Conservation (phyloP, 495 filamentous ascomycete genomes). For the Neurospora sp. region DNA sequence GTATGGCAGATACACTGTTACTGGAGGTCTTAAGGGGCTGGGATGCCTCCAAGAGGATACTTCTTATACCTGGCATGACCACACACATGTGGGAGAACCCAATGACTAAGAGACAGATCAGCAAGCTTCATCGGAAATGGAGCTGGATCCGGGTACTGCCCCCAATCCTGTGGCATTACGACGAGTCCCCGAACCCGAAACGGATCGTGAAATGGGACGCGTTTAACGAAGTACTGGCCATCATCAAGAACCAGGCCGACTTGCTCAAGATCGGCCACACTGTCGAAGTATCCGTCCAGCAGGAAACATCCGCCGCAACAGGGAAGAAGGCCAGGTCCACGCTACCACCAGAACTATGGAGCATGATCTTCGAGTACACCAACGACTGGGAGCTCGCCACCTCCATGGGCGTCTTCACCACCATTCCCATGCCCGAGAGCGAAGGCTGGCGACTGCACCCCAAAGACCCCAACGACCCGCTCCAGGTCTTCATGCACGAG, state of each 20-base stretch:
- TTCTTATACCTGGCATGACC: conserved; percentile 76
- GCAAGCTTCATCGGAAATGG: conserved; percentile 70
- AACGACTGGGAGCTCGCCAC: conserved; percentile 84
- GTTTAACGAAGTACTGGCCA: conserved; percentile 50
- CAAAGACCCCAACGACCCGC: conserved; percentile 29
- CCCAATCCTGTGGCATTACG: conserved; percentile 66
- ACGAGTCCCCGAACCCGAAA: conserved; percentile 36
- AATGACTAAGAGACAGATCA: conserved; percentile 70
- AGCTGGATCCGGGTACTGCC: conserved; percentile 64
- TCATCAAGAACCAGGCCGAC: conserved; percentile 57
- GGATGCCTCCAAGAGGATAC: conserved; percentile 73
- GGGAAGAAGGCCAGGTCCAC: conserved; percentile 17
- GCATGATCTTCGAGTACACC: conserved; percentile 70
- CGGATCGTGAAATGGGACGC: conserved; percentile 55
- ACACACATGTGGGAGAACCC: conserved; percentile 77
- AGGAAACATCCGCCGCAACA: conserved; percentile 13
- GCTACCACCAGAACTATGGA: conserved; percentile 80
- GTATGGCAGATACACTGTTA: conserved; percentile 62
- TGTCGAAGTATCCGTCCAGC: conserved; percentile 39
- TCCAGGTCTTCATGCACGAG: conserved; percentile 44
- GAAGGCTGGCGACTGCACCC: conserved; percentile 44
- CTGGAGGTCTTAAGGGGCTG: conserved; percentile 68
- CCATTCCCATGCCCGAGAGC: conserved; percentile 56
- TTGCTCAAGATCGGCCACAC: conserved; percentile 50
- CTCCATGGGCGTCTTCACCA: conserved; percentile 69